Conservation (phyloP, 2,329 filamentous ascomycete genomes). For the Talaromyces marneffei region DNA sequence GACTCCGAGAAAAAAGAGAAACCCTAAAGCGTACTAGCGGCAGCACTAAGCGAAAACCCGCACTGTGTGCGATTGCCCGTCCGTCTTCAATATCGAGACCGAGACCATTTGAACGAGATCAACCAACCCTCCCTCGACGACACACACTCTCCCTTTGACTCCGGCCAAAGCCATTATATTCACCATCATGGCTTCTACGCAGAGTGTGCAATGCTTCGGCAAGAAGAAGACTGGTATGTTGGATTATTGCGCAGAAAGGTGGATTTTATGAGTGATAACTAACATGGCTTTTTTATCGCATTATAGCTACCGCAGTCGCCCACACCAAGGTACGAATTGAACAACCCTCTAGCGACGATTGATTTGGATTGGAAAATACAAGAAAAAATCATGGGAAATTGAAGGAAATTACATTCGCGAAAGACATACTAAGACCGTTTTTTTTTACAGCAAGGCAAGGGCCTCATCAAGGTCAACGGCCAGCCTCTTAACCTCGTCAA, state of each 20-base stretch:
- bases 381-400: not conserved
- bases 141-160: constrained; percentile 35
- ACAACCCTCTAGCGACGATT: constrained; percentile 3
- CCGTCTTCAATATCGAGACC: constrained; percentile 8
- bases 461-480: constrained; percentile 98
- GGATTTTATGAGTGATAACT: constrained; percentile 28
- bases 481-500: constrained; percentile 89
- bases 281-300: constrained; percentile 16
- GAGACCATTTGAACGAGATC: constrained; percentile 2
- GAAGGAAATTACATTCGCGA: not conserved
- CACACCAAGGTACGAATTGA: constrained; percentile 72
- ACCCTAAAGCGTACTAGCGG: constrained; percentile 26
- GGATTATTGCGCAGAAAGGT: not conserved
- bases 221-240: constrained; percentile 76
- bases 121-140: constrained; percentile 14
- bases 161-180: constrained; percentile 35
- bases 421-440: constrained; percentile 16
- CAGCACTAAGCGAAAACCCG: constrained; percentile 40
- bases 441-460: constrained; percentile 61
- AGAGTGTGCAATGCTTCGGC: constrained; percentile 97
- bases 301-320: constrained; percentile 72
- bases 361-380: not conserved
- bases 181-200: constrained; percentile 71
- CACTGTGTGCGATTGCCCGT: constrained; percentile 20
- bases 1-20: constrained; percentile 17